Conservation (phyloP, 257 asterid genomes). For the Ajuga chamaepitys region DNA sequence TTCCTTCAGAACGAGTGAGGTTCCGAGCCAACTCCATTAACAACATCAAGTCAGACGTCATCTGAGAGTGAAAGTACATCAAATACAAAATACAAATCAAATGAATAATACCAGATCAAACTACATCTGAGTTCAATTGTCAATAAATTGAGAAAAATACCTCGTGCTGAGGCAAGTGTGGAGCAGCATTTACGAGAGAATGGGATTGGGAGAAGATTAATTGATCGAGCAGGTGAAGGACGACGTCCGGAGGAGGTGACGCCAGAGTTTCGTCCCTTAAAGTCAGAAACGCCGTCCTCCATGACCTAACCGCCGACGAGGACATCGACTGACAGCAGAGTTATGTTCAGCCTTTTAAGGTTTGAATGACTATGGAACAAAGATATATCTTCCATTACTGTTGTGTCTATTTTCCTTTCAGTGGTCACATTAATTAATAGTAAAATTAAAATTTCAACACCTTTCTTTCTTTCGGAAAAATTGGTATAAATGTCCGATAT, state of each 20-base stretch:
- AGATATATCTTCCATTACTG: no score
- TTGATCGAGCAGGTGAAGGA: conserved; percentile 41
- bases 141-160: conserved; percentile 18
- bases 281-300: conserved; percentile 79
- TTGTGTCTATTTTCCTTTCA: no score
- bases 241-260: conserved; percentile 30
- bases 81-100: neutral
- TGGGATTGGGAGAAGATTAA: conserved; percentile 56
- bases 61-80: conserved; percentile 27
- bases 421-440: no score
- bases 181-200: conserved; percentile 43
- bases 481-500: no score
- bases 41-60: conserved; percentile 57
- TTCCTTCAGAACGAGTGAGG: conserved; percentile 23
- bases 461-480: no score
- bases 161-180: conserved; percentile 65
- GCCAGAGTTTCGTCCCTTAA: conserved; percentile 64
- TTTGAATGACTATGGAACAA: no score
- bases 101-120: neutral
- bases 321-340: no score
- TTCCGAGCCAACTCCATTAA: conserved; percentile 57
- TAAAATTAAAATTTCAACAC: no score
- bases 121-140: neutral
- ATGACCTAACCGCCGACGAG: conserved; percentile 39
- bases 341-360: no score